Conservation (phyloP, 2,329 filamentous ascomycete genomes). For the Fusarium nygamai region DNA sequence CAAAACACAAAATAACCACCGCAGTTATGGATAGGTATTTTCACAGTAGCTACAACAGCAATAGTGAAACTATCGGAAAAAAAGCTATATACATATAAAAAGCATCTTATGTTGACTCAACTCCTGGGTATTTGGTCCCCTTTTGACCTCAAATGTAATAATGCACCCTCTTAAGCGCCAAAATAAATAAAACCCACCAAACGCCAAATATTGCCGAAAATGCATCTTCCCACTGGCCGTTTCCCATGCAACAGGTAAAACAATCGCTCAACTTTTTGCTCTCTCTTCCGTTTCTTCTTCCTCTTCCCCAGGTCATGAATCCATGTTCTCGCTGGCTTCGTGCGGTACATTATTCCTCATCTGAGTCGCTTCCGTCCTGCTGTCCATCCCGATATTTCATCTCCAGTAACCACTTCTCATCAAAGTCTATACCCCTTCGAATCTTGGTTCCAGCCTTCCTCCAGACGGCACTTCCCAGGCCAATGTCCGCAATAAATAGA, state of each 20-base stretch:
- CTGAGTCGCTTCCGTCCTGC: constrained; percentile 42
- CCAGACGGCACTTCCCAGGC: constrained; percentile 84
- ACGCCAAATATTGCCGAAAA: constrained; percentile 25
- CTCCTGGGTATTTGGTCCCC: constrained; percentile 42
- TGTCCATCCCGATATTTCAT: constrained; percentile 62
- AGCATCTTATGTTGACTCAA: constrained; percentile 14
- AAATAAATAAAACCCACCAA: constrained; percentile 24
- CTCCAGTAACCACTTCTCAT: constrained; percentile 83
- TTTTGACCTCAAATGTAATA: constrained; percentile 36
- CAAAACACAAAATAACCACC: background rate
- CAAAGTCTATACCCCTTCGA: constrained; percentile 88
- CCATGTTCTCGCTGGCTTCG: background rate
- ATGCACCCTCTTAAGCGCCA: constrained; percentile 22
- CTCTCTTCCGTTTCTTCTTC: background rate
- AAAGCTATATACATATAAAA: background rate
- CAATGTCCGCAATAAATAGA: constrained; percentile 86
- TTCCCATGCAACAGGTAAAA: constrained; percentile 28
- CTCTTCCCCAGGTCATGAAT: background rate
- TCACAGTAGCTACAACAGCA: background rate
- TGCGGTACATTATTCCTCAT: constrained; percentile 22
- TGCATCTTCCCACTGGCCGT: constrained; percentile 15
- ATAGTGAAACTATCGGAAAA: background rate
- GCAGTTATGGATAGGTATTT: background rate
- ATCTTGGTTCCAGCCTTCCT: constrained; percentile 84
- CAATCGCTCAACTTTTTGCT: constrained; percentile 33